Evolutionary conservation across 73 alveolate genomes (phyloP), one percentile per base, ranked within the genome.

Genomic region (Breviolum minutum): DNA sequence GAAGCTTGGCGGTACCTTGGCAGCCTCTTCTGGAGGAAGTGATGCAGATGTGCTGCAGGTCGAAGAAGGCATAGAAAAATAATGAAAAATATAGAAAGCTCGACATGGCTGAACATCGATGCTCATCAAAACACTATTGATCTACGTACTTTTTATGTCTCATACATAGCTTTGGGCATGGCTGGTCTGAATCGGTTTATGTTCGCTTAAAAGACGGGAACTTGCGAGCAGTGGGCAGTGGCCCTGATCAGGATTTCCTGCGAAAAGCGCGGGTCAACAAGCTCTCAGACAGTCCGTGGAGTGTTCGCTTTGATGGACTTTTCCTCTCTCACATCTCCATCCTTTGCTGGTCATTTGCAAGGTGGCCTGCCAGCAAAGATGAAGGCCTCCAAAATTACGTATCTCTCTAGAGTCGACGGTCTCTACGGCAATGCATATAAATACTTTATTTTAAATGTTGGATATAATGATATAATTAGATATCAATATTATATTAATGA

Each of bases 321-420:
- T 74, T 92, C 90, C 69, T 92, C 66, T 92, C 98, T 6, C 98
- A 92, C 80, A 80, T 92, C 80, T 92, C 98, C 90, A 92, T 92
- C 40, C 83, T 92, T 12, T 92, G 98, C 90, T 92, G 98, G 98
- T 92, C 98, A 60, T 92, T 60, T 92, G 98, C 98, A 32, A 92
- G 98, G 98, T 26, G 95, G 8, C 61, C n/a, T 8, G 74, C 64
- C 26, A 12, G 19, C 26, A 19, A 19, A 16, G 19, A 19, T 69
- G 79, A 19, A 69, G 5, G 7, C 26, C 79, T 19, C 19, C 27
- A 24, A 24, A 19, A 69, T 2, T 6, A 19, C 27, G 26, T 6
- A 16, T 24, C 79, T 69, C 19, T 24, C 26, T 69, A 24, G 84
- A 11, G 84, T 24, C 29, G 3, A 40, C 32, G 7, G 84, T 20